Base-by-base conservation (phyloP, 2,329 filamentous ascomycete species). In the Dactylonectria estremocensis region DNA sequence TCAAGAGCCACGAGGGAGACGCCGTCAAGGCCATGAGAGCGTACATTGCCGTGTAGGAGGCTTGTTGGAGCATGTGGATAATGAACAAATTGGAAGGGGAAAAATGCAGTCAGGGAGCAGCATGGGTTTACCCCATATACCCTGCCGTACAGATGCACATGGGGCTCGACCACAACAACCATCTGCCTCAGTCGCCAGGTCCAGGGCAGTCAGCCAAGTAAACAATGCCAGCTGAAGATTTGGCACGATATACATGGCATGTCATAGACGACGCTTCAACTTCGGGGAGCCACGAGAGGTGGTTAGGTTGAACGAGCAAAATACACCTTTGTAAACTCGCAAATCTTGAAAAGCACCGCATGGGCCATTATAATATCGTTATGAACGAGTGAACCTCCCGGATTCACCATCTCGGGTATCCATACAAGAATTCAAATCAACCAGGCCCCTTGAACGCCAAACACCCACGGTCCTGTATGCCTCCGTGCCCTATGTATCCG, bases 1-100 rank as follows among this genome's bases (percentile, higher is more conserved):
- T 96, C 5, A 91, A 90, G 79, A 84, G 87, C 5, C 85, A 95
- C 74, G 92, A 94, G 56, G 93, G 93, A 3, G 87, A 94, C 76
- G 88, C 88, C 2, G 85, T 91, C 45, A 86, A 88, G 79, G 92
- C 92, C 1, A 87, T 95, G 84, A 86, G 81, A 66, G 89, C 90
- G 0, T 94, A 77, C 69, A 70, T 83, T 20, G 66, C 69, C 22
- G 76, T 76, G 10, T 78, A 68, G 69, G 61, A 18, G 3, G 59
- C 45, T n/a, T n/a, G 14, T 55, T 8, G 5, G 52, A 20, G 37
- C 10, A 28, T 9, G 24, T 16, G 20, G 33, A 31, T 16, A 18
- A 52, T 31, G 46, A 50, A 4, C n/a, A 31, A 20, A n/a, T 3
- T 14, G 18, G 33, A 10, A 22, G 2, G 33, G 31, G 16, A 28